These are phyloP conservation scores for Colletotrichum echinochloae DNA, from an alignment of 2,329 filamentous ascomycete species.

Conservation along the genomic window DNA sequence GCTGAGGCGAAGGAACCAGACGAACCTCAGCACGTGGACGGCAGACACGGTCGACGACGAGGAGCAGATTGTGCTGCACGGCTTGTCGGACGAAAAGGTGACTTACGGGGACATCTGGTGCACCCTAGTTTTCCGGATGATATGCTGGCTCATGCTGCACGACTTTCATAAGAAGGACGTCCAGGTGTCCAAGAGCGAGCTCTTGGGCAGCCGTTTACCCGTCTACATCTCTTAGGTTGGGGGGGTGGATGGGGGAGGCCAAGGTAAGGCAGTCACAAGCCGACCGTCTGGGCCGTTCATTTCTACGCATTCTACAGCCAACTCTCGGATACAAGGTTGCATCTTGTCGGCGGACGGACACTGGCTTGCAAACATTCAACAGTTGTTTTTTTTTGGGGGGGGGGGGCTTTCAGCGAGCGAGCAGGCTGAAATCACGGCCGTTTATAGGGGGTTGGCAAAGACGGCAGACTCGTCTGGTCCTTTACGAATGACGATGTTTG, in stretches of 20 bases:
- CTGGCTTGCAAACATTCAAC: not conserved
- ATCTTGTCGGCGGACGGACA: no score
- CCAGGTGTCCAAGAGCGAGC: slow-evolving; percentile 64
- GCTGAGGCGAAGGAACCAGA: slow-evolving; percentile 9
- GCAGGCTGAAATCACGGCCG: not conserved
- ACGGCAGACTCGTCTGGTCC: not conserved
- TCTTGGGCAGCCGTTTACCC: slow-evolving; percentile 66
- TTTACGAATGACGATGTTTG: slow-evolving; percentile 11
- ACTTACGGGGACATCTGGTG: slow-evolving; percentile 64
- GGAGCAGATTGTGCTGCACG: not conserved
- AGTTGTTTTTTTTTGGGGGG: not conserved
- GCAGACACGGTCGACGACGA: slow-evolving; percentile 21
- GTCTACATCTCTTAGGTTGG: slow-evolving; percentile 60
- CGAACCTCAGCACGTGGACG: slow-evolving; percentile 10
- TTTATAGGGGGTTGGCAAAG: not conserved
- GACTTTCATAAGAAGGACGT: slow-evolving; percentile 67
- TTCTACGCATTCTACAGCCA: slow-evolving; percentile 13
- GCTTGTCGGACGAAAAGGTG: slow-evolving; percentile 1
- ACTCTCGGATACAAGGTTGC: not conserved
- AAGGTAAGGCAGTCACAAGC: not conserved
- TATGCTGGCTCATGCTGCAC: slow-evolving; percentile 69
- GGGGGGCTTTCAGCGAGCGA: not conserved
- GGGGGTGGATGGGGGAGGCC: not conserved
- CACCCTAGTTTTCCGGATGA: slow-evolving; percentile 66
- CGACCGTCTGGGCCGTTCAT: not conserved